Evolutionary conservation across 208 protist species (phyloP), one percentile per base, ranked within the genome.

Genomic region (Spongospora subterranea): DNA sequence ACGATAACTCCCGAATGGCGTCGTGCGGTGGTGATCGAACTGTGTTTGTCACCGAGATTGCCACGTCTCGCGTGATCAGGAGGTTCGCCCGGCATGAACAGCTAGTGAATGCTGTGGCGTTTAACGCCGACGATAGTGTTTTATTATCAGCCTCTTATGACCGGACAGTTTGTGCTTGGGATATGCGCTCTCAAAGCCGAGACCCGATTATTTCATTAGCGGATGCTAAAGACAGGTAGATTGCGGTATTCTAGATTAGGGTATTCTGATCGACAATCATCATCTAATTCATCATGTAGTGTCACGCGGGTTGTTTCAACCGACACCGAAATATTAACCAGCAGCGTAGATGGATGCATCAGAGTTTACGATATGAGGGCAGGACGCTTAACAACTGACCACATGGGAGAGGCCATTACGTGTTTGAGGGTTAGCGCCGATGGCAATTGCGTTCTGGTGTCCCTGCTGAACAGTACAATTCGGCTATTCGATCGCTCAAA

Each of bases 131-230:
- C 6, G 35, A 0, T 0, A 89, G 54, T 0, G 66, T 94, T 6
- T 17, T 91, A 17, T 43, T 91, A 13, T 92, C 90, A 0, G 93
- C 88, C 20, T 92, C 90, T 35, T 94, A 94, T 71, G 92, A 93
- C 88, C 64, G 40, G 0, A 93, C 92, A 0, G 90, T 91, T 24
- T 88, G 90, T 41, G 45, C 88, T 45, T 93, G 92, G 92, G 53
- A 39, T 40, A 53, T 91, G 29, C 38, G 40, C 17, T 6, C 71
- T 6, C 71, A 45, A 43, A 35, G 35, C 46, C 24, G 24, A 0
- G 60, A 91, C 0, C 93, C 93, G 0, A 90, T 94, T 0, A 90
- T 93, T 45, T 65, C n/a, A 29, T 91, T 94, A 0, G n/a, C 1
- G 0, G 88, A 92, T 1, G 60, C 76, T n/a, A 77, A 88, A 13